Base-by-base conservation (phyloP, 139 green algal species). In the Chlamydomonas sphaeroides region DNA sequence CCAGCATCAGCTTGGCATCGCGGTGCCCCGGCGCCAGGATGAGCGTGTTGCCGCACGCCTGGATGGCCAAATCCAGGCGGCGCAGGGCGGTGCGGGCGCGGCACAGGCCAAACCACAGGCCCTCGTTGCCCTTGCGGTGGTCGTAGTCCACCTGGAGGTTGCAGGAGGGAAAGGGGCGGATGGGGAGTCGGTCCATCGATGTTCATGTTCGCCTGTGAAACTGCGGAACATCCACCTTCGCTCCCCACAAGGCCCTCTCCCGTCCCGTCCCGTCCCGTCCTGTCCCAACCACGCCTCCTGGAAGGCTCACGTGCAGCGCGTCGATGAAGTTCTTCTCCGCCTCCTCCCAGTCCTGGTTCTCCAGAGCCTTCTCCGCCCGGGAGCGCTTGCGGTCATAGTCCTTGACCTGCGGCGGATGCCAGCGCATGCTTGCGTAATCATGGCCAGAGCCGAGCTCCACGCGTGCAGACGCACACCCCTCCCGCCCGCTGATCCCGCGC, bases 341-440 rank as follows among this genome's bases (percentile, higher is more conserved):
- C 26, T 61, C 70, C 25, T 15, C 20, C 85, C 80, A 91, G 77
- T 90, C 80, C n/a, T 78, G 30, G 0, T 33, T 57, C 56, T 70
- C 56, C 35, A 80, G 57, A 18, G 86, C 86, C 38, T 49, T 61
- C 48, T 88, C 68, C 5, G 84, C 91, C 0, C 76, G 66, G n/a
- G 80, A 51, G 41, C 68, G 35, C 87, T 92, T 93, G 35, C 84
- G 79, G 59, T 91, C 89, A 11, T 92, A 85, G 30, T 88, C 85
- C 68, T 93, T 93, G 41, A 94, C 86, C 80, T 87, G 80, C 21
- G 42, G 25, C 30, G 33, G 62, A n/a, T n/a, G n/a, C n/a, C n/a
- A n/a, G n/a, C n/a, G n/a, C n/a, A n/a, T 39, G 41, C 5, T 26
- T 11, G 23, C 5, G 30, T 14, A 79, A n/a, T n/a, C n/a, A n/a